Conservation (phyloP, 345 rosid species). For the Pistacia atlantica region DNA sequence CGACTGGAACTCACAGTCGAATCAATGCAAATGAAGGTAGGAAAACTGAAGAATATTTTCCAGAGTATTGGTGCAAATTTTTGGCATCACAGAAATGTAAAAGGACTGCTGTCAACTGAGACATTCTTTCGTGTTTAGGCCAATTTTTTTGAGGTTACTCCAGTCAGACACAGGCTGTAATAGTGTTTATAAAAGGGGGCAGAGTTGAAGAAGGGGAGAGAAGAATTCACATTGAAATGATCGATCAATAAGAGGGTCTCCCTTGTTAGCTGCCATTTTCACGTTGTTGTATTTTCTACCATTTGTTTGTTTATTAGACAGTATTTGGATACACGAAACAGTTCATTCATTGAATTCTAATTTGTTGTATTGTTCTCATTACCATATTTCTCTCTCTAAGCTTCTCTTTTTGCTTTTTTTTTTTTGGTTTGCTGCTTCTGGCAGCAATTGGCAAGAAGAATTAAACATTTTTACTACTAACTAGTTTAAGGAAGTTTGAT, state of each 20-base stretch:
- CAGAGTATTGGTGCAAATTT: slow-evolving; percentile 21
- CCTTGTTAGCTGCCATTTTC: slow-evolving; percentile 27
- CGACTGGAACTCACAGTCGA: slow-evolving; percentile 62
- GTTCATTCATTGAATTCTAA: slow-evolving; percentile 31
- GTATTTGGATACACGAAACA: slow-evolving; percentile 14
- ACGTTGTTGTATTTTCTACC: slow-evolving; percentile 29
- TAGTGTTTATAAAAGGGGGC: slow-evolving; percentile 32
- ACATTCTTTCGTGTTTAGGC: slow-evolving; percentile 43
- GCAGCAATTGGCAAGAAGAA: too few relatives aligned
- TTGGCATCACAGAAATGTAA: slow-evolving; percentile 30
- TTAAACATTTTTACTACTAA: too few relatives aligned
- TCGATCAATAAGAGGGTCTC: slow-evolving; percentile 19
- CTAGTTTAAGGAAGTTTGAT: too few relatives aligned
- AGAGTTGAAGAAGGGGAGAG: slow-evolving; percentile 24
- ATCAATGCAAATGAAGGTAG: slow-evolving; percentile 78
- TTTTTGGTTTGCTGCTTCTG: background rate
- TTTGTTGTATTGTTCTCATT: slow-evolving; percentile 14
- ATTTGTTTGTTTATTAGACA: slow-evolving; percentile 1
- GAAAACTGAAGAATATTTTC: slow-evolving; percentile 20
- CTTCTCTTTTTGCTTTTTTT: background rate
- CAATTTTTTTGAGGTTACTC: slow-evolving; percentile 37
- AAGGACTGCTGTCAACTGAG: slow-evolving; percentile 20
- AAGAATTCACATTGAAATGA: slow-evolving; percentile 22
- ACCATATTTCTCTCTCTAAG: background rate
- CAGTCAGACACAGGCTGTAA: slow-evolving; percentile 16